Evolutionary conservation across 176 grass and related monocot species (phyloP), one percentile per base, ranked within the genome.

Genomic region (Musa itinerans): DNA sequence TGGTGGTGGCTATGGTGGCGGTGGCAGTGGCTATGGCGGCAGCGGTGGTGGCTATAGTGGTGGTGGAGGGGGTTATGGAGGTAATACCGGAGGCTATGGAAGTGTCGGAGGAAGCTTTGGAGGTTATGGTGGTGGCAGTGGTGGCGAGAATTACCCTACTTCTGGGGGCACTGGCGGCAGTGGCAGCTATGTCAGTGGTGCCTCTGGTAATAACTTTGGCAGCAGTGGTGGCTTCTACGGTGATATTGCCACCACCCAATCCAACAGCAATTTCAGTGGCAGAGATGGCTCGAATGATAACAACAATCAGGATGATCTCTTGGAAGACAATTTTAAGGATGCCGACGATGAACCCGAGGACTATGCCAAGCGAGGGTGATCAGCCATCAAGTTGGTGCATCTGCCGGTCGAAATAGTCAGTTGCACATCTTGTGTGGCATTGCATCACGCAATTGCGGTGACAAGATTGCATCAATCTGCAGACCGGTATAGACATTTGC

Each of bases 351-450:
- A 81, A 54, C 25, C 78, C 52, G 52, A 88, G 52, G 80, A 85
- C 67, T 88, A 81, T 52, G 83, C 80, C 24, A 89, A 89, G 63
- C 85, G 66, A 69, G 76, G 77, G 43, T 89, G 52, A 85, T 66
- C 3, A 22, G 49, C 75, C 12, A 29, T 7, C 16, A 5, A n/a
- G 13, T 43, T 43, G 34, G 34, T 57, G 16, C 16, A 61, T 7
- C 56, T 8, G 56, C 56, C 1, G 3, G 55, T 4, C 1, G 57
- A 6, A 19, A 61, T 19, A 61, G 9, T 4, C 19, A 43, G 34
- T 43, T 43, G 29, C 3, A 29, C 34, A 43, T 43, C 34, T 43
- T 43, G 34, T 57, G 13, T 16, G 55, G 55, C 4, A 16, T 57
- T 61, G 57, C 57, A 61, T 61, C 8, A 61, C 7, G 8, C n/a